These are phyloP conservation scores for Boletus coccyginus DNA, from an alignment of 768 basidiomycete genomes.

Conservation along the genomic window DNA sequence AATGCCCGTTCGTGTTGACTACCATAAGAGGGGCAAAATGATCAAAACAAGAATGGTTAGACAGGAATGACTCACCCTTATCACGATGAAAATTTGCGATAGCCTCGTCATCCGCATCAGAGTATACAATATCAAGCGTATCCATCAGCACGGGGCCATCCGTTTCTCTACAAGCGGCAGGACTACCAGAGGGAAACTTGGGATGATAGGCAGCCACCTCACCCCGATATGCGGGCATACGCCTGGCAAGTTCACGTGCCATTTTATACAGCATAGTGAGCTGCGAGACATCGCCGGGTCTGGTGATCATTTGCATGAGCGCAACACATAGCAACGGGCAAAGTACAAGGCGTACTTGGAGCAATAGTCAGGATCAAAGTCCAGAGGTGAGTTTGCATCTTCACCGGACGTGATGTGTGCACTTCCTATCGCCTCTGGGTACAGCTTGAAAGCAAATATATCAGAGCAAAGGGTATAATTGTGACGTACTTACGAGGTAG, in stretches of 20 bases:
- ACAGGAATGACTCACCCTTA: conserved; percentile 3
- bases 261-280: conserved; percentile 32
- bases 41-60: too few relatives aligned
- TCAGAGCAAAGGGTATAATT: not conserved
- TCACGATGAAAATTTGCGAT: conserved; percentile 28
- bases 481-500: conserved; percentile 7
- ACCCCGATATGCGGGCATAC: too few relatives aligned
- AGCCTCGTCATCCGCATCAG: conserved; percentile 33
- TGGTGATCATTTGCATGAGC: not conserved
- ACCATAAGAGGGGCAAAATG: not conserved
- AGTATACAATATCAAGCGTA: conserved; percentile 34
- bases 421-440: conserved; percentile 46
- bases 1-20: conserved; percentile 14
- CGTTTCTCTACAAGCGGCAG: not conserved
- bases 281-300: conserved; percentile 39
- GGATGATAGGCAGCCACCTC: too few relatives aligned
- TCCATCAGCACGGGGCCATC: conserved; percentile 21
- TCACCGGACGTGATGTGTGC: conserved; percentile 46
- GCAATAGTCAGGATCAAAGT: conserved; percentile 46
- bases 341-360: conserved; percentile 34
- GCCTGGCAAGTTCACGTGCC: too few relatives aligned
- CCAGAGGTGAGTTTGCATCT: conserved; percentile 39
- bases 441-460: conserved; percentile 22
- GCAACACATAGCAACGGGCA: not conserved
- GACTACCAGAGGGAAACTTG: too few relatives aligned